Evolutionary conservation across 2,329 filamentous ascomycete genomes (phyloP).

Genomic region (Diatrype stigma): DNA sequence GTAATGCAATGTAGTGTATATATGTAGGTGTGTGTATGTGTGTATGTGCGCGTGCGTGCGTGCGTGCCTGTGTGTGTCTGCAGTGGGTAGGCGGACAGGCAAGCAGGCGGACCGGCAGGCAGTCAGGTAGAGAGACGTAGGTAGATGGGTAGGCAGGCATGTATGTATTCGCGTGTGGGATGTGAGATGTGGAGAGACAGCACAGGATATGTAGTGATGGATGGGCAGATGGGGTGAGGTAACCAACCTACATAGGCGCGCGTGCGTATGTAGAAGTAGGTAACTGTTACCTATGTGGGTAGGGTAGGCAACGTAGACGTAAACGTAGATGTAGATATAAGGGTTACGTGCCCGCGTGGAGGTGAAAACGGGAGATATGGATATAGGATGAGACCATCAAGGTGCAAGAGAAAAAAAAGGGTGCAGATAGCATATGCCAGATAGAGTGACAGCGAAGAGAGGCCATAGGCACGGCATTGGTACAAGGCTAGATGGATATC

Average conservation of each 20-base stretch:
- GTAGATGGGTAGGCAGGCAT: too few species aligned
- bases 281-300: too few species aligned
- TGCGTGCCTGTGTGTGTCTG: constrained; percentile 5
- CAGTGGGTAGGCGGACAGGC: constrained; percentile 7
- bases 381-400: background rate
- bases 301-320: too few species aligned
- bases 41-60: constrained; percentile 20
- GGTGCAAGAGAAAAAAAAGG: too few species aligned
- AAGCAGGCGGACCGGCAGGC: constrained; percentile 3
- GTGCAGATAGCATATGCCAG: background rate
- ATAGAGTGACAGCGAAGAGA: background rate
- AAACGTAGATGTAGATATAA: too few species aligned
- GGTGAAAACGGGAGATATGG: too few species aligned
- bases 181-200: background rate
- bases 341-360: too few species aligned
- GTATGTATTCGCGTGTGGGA: background rate
- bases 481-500: background rate
- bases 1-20: background rate
- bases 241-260: background rate
- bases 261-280: background rate
- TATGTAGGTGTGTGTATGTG: constrained; percentile 15
- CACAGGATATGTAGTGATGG: background rate
- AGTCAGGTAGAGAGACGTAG: too few species aligned
- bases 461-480: background rate
- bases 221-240: background rate